Conservation (phyloP, 2,329 filamentous ascomycete species). For the Cytospora piceicola region DNA sequence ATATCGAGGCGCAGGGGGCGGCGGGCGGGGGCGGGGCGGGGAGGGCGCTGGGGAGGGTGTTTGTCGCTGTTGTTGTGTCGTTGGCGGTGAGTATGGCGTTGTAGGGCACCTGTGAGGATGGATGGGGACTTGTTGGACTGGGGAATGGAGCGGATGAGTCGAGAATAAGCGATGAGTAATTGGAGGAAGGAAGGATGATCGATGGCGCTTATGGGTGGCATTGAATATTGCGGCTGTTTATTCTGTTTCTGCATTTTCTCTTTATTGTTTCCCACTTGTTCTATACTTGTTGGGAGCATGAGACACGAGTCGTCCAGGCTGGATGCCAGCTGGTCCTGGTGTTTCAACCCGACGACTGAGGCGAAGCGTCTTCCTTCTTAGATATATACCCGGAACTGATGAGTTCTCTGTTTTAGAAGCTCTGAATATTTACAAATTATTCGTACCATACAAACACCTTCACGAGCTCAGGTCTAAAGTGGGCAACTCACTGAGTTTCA, state of each 20-base stretch:
- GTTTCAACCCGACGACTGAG: not conserved
- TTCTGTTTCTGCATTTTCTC: not conserved
- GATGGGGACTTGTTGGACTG: not conserved
- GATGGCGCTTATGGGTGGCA: not conserved
- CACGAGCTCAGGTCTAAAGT: not conserved
- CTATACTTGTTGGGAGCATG: not conserved
- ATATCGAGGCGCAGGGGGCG: constrained; percentile 38
- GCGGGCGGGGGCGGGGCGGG: constrained; percentile 3
- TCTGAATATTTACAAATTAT: not conserved
- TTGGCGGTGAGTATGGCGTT: constrained; percentile 16
- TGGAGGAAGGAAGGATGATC: not conserved
- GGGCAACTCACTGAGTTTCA: not conserved
- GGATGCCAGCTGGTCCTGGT: constrained; percentile 10
- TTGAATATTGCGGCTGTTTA: not conserved
- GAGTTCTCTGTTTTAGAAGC: not conserved
- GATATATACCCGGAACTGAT: constrained; percentile 12
- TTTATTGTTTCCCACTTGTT: not conserved
- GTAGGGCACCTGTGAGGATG: not conserved
- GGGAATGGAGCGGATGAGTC: not conserved
- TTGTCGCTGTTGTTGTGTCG: constrained; percentile 21
- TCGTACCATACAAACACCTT: not conserved
- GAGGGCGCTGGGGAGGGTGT: constrained; percentile 19
- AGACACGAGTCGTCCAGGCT: not conserved
- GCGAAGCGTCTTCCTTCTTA: constrained; percentile 6
- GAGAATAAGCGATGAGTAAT: not conserved